phyloP scores from a whole-genome alignment of 1,284 basidiomycete genomes.

The Ganoderma multipileum region DNA sequence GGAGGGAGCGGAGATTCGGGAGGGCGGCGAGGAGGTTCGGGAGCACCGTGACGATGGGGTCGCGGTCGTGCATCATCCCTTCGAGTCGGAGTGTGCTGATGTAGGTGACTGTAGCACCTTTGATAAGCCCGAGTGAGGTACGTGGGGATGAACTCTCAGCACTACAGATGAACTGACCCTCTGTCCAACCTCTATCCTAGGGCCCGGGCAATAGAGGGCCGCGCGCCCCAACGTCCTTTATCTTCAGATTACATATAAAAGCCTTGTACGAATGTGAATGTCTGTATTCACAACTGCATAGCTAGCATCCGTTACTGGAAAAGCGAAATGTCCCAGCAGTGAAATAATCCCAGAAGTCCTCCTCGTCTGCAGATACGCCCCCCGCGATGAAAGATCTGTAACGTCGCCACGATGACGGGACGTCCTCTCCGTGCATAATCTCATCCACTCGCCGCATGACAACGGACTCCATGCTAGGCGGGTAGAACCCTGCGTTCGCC shows the following conservation, averaged over 20 bases:
- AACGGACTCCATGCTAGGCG: conserved; percentile 25
- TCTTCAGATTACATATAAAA: no score
- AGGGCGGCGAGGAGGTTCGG: neutral
- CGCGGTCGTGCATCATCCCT: neutral
- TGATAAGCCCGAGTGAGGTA: no score
- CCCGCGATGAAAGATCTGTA: conserved; percentile 15
- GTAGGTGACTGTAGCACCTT: no score
- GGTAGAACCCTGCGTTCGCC: conserved; percentile 30
- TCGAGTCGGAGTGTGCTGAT: neutral
- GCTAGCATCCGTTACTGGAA: neutral
- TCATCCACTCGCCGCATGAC: conserved; percentile 10
- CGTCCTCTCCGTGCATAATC: neutral
- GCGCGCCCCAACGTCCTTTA: no score
- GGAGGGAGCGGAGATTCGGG: neutral
- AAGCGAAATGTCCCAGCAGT: conserved; percentile 7
- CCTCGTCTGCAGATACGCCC: neutral
- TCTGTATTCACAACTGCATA: no score
- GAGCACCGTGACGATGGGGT: neutral
- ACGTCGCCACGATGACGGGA: neutral
- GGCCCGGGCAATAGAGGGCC: no score
- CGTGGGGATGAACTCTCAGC: no score
- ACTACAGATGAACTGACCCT: no score
- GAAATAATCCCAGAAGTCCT: conserved; percentile 16
- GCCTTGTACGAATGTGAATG: neutral
- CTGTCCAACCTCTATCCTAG: no score